Percentiles rank a stretch among this genome's conserved stretches.
These are phyloP conservation scores for Termitomyces bulborhizus DNA, from an alignment of 768 basidiomycete genomes.

Conservation along the genomic window DNA sequence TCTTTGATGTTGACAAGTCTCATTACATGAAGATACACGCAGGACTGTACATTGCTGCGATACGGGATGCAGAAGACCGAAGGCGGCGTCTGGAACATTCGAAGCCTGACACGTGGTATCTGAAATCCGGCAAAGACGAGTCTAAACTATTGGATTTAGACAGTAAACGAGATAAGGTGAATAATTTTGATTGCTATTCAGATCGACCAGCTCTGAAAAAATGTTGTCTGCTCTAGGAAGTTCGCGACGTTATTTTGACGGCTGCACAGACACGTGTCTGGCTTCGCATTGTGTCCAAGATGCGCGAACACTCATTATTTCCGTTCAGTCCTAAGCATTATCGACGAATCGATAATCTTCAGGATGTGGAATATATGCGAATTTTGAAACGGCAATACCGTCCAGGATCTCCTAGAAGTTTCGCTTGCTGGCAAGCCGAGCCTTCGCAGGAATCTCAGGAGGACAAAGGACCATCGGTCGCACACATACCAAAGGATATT, in stretches of 20 bases:
- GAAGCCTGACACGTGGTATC: neutral
- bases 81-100: neutral
- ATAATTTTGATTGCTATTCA: neutral
- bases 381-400: neutral
- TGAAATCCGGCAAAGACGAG: neutral
- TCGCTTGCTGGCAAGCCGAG: neutral
- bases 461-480: no score
- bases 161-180: neutral
- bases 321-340: neutral
- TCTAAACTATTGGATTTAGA: neutral
- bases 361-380: neutral
- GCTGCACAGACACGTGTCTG: neutral
- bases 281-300: neutral
- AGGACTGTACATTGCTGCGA: conserved; percentile 11
- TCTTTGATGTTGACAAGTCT: neutral
- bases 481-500: neutral
- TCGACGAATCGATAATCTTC: neutral
- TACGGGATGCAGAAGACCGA: conserved; percentile 9
- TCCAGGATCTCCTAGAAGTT: neutral
- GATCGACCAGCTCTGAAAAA: neutral
- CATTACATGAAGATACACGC: conserved; percentile 14
- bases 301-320: neutral
- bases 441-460: neutral
- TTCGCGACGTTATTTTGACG: neutral
- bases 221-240: neutral